phyloP scores from a whole-genome alignment of 2,329 filamentous ascomycete species.

The Epichloe gansuensis region DNA sequence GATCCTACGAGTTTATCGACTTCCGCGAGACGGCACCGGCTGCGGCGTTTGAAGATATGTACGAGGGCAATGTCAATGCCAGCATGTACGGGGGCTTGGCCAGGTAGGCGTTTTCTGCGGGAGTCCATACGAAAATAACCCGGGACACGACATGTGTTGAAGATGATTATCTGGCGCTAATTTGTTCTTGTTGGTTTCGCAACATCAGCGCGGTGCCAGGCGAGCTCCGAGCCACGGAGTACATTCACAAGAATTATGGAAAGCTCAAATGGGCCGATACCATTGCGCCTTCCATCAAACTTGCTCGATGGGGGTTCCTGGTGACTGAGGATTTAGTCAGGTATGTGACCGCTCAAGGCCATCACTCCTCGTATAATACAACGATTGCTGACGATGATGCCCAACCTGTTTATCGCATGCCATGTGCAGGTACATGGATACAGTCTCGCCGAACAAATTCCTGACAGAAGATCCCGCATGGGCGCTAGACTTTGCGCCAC shows the following conservation, averaged over 20 bases:
- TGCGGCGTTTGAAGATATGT: constrained; percentile 72
- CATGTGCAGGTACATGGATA: constrained; percentile 42
- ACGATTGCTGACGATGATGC: too few species aligned
- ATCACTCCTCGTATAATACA: too few species aligned
- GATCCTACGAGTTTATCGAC: constrained; percentile 66
- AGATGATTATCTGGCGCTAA: neutral
- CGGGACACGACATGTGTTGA: too few species aligned
- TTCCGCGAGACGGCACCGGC: constrained; percentile 77
- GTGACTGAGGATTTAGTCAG: constrained; percentile 57
- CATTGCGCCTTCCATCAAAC: constrained; percentile 54
- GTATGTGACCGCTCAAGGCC: neutral
- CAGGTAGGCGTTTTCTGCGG: constrained; percentile 32
- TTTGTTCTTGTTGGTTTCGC: neutral
- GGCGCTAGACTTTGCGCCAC: constrained; percentile 75
- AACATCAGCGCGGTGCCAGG: constrained; percentile 48
- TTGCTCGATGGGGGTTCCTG: constrained; percentile 60
- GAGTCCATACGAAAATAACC: too few species aligned
- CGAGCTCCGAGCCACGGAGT: constrained; percentile 59
- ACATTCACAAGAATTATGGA: constrained; percentile 58
- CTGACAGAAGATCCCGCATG: constrained; percentile 58
- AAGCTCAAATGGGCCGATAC: constrained; percentile 52
- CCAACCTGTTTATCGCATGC: neutral
- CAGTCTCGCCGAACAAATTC: constrained; percentile 40
- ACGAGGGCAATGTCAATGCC: constrained; percentile 48
- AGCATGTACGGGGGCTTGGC: constrained; percentile 61